Base-by-base conservation (phyloP, 495 filamentous ascomycete genomes). In the Jackrogersella minutella region DNA sequence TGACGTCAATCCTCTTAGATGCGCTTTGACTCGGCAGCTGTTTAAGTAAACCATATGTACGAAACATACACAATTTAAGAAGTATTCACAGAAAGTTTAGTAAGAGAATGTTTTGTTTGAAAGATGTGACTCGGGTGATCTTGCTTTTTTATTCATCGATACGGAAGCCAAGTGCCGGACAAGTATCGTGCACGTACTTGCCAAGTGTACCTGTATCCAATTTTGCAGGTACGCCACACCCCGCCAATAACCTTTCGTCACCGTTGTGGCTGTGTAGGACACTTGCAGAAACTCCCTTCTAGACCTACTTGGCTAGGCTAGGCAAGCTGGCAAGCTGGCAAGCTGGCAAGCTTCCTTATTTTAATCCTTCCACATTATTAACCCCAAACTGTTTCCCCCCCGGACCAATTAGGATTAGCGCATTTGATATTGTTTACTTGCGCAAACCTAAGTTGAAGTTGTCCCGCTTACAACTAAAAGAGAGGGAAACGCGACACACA, bases 401-500 rank as follows among this genome's bases (percentile, higher is more conserved):
- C n/a, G n/a, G 28, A 31, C 50, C 9, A 62, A 64, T 37, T 2
- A 54, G 37, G 62, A 10, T 19, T 72, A 72, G 72, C 50, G 69
- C 44, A 19, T 37, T 62, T 44, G 3, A 17, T 5, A 49, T 68
- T 74, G 72, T 74, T 74, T 74, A 74, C 72, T 70, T 74, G 61
- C 43, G 63, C 55, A 53, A 16, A n/a, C n/a, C n/a, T n/a, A n/a
- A 44, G 36, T 50, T 30, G 14, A 39, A 56, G 31, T 31, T n/a
- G 26, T 24, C 44, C 31, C 24, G n/a, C n/a, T n/a, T n/a, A n/a
- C 44, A 14, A 61, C 34, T 51, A 22, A n/a, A n/a, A n/a, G n/a
- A n/a, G n/a, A n/a, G n/a, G 16, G 43, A 46, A 51, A 62, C 65
- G 59, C 68, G 65, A 68, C 52, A 39, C 6, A 51, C 41, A 46